A percentile compares a stretch with the other conserved stretches of the same genome.
phyloP scores from a whole-genome alignment of 2,329 filamentous ascomycete genomes.

The Akanthomyces lecanii region DNA sequence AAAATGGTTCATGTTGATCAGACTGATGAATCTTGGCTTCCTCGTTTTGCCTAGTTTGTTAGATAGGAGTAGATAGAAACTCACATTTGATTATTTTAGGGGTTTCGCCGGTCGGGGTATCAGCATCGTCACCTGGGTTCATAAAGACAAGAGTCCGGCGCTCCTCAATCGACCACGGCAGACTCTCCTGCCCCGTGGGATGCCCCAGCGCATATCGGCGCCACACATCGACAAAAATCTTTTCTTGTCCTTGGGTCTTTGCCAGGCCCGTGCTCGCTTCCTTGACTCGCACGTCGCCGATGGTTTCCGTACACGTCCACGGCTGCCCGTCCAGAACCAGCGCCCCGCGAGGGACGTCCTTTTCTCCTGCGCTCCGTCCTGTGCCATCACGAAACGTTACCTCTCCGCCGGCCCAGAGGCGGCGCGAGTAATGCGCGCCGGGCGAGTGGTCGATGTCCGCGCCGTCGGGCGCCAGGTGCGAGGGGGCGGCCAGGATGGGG shows the following conservation, averaged over 20 bases:
- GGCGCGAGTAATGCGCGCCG: slow-evolving; percentile 63
- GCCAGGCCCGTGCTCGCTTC: not conserved
- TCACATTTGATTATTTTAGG: slow-evolving; percentile 7
- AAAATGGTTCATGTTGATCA: not conserved
- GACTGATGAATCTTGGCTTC: not conserved
- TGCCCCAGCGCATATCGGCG: slow-evolving; percentile 39
- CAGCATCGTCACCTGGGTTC: slow-evolving; percentile 20
- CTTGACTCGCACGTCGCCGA: slow-evolving; percentile 36
- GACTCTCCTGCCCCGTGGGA: not conserved
- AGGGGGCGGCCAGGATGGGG: slow-evolving; percentile 61
- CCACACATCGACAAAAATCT: slow-evolving; percentile 49
- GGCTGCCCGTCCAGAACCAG: slow-evolving; percentile 37
- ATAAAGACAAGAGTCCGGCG: slow-evolving; percentile 51
- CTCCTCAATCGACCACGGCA: slow-evolving; percentile 39
- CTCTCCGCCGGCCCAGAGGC: slow-evolving; percentile 86
- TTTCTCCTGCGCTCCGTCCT: too few species aligned
- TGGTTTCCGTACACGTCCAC: slow-evolving; percentile 43
- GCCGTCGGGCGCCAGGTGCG: slow-evolving; percentile 70
- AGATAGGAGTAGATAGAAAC: not conserved
- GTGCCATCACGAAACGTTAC: slow-evolving; percentile 46
- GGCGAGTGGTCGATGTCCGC: slow-evolving; percentile 78
- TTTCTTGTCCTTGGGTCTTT: slow-evolving; percentile 31
- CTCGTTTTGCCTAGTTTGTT: not conserved
- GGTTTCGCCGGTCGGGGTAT: not conserved
- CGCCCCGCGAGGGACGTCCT: not conserved